These are phyloP conservation scores for Raddia guianensis DNA, from an alignment of 176 grass and related monocot genomes.

Conservation along the genomic window DNA sequence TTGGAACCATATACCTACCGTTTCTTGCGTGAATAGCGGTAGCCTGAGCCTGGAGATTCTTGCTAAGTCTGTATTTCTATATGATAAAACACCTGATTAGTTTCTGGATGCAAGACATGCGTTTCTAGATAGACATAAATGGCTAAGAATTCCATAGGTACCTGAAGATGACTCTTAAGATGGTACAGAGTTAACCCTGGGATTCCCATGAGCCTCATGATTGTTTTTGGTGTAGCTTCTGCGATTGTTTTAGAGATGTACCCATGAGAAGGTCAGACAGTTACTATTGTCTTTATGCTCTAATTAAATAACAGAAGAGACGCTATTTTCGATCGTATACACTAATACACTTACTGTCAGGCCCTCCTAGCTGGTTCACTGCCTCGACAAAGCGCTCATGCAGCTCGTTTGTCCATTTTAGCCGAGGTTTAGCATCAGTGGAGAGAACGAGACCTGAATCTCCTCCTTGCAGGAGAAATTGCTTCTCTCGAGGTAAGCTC, in stretches of 20 bases:
- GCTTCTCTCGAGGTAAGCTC: slow-evolving; percentile 58
- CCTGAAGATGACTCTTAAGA: slow-evolving; percentile 99
- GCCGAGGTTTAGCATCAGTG: slow-evolving; percentile 81
- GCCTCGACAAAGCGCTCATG: slow-evolving; percentile 83
- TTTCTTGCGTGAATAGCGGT: slow-evolving; percentile 51
- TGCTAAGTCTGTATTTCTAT: slow-evolving; percentile 95
- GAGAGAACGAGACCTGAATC: slow-evolving; percentile 92
- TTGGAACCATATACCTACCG: slow-evolving; percentile 41
- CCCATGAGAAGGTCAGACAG: slow-evolving; percentile 3
- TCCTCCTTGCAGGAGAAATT: slow-evolving; percentile 54
- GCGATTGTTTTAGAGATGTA: slow-evolving; percentile 14
- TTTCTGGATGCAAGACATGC: slow-evolving; percentile 32
- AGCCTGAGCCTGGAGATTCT: slow-evolving; percentile 74
- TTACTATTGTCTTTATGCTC: slow-evolving; percentile 6
- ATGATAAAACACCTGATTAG: slow-evolving; percentile 33
- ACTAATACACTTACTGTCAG: slow-evolving; percentile 82
- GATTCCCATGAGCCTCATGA: slow-evolving; percentile 95
- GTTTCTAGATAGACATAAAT: slow-evolving; percentile 22
- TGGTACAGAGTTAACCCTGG: slow-evolving; percentile 90
- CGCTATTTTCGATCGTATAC: not conserved
- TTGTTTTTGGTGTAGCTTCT: slow-evolving; percentile 93
- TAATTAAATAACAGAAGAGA: not conserved
- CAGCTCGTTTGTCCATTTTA: slow-evolving; percentile 95
- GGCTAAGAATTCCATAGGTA: slow-evolving; percentile 40
- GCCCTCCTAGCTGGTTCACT: slow-evolving; percentile 77